phyloP scores from a whole-genome alignment of 495 filamentous ascomycete species.

The Xylaria palmicola region DNA sequence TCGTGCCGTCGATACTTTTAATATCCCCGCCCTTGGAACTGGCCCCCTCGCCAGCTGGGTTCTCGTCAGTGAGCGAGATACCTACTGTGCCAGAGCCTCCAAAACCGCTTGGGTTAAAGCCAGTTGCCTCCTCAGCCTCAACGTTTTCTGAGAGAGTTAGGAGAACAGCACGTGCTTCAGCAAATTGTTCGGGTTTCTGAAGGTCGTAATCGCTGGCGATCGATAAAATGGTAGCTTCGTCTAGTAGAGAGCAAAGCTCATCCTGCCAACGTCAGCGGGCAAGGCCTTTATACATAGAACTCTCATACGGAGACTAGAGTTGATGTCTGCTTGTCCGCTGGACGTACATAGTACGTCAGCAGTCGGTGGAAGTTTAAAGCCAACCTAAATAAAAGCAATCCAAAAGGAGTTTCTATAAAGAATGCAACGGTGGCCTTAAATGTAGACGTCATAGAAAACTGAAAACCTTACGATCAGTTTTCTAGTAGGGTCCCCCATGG shows the following conservation, averaged over 20 bases:
- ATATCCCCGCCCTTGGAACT: constrained; percentile 18
- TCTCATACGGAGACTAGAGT: neutral
- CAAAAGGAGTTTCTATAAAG: too few relatives aligned
- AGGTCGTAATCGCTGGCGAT: constrained; percentile 67
- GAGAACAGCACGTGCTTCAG: constrained; percentile 53
- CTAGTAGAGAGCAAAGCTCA: constrained; percentile 35
- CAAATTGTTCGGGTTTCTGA: constrained; percentile 45
- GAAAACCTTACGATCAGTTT: constrained; percentile 28
- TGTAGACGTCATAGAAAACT: too few relatives aligned
- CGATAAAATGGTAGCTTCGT: constrained; percentile 59
- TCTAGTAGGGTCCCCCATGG: constrained; percentile 20
- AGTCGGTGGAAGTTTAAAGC: too few relatives aligned
- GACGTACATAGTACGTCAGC: too few relatives aligned
- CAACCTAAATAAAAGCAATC: too few relatives aligned
- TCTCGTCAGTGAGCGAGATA: constrained; percentile 14
- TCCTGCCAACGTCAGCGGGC: constrained; percentile 8
- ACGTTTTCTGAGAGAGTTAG: constrained; percentile 59
- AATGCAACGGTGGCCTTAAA: too few relatives aligned
- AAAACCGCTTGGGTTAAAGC: constrained; percentile 77
- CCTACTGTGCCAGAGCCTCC: constrained; percentile 35
- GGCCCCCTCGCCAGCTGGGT: constrained; percentile 12
- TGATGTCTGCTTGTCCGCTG: neutral
- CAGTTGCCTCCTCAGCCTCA: constrained; percentile 61
- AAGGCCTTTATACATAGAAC: neutral
- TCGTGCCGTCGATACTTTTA: constrained; percentile 23